phyloP scores from a whole-genome alignment of 257 asterid species.

The Scutellaria minor region DNA sequence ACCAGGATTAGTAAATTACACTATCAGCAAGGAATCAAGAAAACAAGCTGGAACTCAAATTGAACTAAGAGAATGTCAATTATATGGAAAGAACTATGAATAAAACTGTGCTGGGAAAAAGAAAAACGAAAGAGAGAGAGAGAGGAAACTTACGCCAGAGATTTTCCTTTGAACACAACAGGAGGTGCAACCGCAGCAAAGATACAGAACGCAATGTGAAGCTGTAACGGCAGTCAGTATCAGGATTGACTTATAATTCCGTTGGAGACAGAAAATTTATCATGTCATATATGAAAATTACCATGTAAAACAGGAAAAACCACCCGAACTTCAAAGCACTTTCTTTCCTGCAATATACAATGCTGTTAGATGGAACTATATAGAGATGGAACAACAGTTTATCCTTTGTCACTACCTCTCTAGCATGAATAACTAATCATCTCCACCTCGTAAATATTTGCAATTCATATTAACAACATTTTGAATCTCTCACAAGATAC shows the following conservation, averaged over 20 bases:
- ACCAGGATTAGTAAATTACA: neutral
- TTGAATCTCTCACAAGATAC: neutral
- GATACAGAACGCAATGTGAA: conserved; percentile 80
- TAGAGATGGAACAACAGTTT: conserved; percentile 6
- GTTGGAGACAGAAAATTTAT: conserved; percentile 7
- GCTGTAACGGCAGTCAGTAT: conserved; percentile 49
- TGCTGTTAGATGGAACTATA: conserved; percentile 1
- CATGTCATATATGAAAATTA: conserved; percentile 38
- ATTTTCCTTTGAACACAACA: conserved; percentile 84
- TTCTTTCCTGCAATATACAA: conserved; percentile 67
- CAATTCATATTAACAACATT: neutral
- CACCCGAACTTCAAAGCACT: conserved; percentile 87
- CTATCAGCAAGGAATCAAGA: neutral
- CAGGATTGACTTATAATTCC: conserved; percentile 3
- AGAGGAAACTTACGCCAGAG: conserved; percentile 74
- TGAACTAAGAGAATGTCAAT: neutral
- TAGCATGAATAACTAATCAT: neutral
- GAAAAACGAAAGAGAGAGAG: neutral
- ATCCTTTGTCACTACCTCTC: neutral
- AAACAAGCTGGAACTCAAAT: neutral
- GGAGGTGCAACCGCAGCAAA: conserved; percentile 98
- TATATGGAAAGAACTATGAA: neutral
- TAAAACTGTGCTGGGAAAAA: neutral
- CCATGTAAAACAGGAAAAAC: conserved; percentile 93
- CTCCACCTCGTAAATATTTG: neutral